phyloP scores from a whole-genome alignment of 345 rosid species.

The Noccaea caerulescens region DNA sequence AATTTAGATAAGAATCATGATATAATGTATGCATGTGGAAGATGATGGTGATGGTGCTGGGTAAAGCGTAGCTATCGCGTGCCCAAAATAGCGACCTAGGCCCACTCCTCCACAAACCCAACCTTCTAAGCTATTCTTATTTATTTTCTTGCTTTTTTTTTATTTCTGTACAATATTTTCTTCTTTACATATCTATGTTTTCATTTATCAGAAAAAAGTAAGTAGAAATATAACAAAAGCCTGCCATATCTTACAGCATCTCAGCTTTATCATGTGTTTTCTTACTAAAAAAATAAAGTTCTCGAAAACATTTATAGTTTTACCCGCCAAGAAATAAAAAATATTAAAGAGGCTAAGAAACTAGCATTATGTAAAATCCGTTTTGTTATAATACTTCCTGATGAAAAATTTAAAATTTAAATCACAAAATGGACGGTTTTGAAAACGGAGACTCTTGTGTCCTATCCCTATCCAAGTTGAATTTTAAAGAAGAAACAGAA shows the following conservation, averaged over 20 bases:
- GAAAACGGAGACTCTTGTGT: slow-evolving; percentile 1
- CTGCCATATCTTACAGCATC: slow-evolving; percentile 38
- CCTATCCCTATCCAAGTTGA: slow-evolving; percentile 18
- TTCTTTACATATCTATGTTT: background rate
- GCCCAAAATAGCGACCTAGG: slow-evolving; percentile 43
- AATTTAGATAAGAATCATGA: slow-evolving; percentile 21
- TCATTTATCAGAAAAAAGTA: slow-evolving; percentile 19
- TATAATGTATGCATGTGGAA: slow-evolving; percentile 40
- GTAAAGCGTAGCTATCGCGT: slow-evolving; percentile 46
- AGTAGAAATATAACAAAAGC: slow-evolving; percentile 27
- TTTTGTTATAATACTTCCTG: background rate
- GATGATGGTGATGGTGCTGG: slow-evolving; percentile 48
- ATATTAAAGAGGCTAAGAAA: background rate
- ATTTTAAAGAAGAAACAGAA: background rate
- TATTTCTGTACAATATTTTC: background rate
- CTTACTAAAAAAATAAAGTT: background rate
- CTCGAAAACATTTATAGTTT: background rate
- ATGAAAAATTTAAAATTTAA: background rate
- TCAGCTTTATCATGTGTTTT: slow-evolving; percentile 40
- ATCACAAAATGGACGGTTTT: slow-evolving; percentile 16
- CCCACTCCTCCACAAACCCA: slow-evolving; percentile 51
- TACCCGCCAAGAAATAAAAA: slow-evolving; percentile 22
- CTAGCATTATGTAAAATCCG: background rate
- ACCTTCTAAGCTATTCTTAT: slow-evolving; percentile 31
- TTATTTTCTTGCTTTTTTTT: background rate